Conservation (phyloP, 2,329 filamentous ascomycete species). For the Zymoseptoria crescenta region DNA sequence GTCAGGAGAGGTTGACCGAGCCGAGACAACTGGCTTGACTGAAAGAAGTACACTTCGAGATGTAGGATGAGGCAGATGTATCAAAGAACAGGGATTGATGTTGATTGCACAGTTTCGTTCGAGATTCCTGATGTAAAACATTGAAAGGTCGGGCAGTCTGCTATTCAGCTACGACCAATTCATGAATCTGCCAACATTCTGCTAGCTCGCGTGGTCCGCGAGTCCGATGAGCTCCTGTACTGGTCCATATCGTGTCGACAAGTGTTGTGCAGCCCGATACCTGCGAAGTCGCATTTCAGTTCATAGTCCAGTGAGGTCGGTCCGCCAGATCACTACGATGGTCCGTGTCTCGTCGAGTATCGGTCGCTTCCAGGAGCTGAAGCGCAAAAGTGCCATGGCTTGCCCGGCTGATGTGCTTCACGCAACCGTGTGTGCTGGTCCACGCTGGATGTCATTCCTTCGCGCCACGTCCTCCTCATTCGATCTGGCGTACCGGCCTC, state of each 20-base stretch:
- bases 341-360: too few species aligned
- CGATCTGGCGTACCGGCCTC: too few species aligned
- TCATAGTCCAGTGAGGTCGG: too few species aligned
- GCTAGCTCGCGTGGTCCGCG: neutral
- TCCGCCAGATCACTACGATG: too few species aligned
- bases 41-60: neutral
- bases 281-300: too few species aligned
- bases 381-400: too few species aligned
- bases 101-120: neutral
- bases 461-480: too few species aligned
- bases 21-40: neutral
- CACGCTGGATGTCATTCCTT: too few species aligned
- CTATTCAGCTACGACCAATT: neutral
- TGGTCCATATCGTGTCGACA: neutral
- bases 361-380: too few species aligned
- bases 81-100: neutral
- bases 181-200: neutral
- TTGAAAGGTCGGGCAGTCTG: neutral
- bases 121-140: neutral
- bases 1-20: conserved; percentile 10
- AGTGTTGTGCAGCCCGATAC: too few species aligned
- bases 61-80: neutral
- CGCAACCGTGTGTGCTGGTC: too few species aligned
- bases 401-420: too few species aligned
- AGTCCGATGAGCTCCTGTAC: neutral